Percentiles rank a stretch among this genome's conserved stretches.
Evolutionary conservation across 805 yeast genomes (phyloP).

Genomic region (Yarrowia sp.): DNA sequence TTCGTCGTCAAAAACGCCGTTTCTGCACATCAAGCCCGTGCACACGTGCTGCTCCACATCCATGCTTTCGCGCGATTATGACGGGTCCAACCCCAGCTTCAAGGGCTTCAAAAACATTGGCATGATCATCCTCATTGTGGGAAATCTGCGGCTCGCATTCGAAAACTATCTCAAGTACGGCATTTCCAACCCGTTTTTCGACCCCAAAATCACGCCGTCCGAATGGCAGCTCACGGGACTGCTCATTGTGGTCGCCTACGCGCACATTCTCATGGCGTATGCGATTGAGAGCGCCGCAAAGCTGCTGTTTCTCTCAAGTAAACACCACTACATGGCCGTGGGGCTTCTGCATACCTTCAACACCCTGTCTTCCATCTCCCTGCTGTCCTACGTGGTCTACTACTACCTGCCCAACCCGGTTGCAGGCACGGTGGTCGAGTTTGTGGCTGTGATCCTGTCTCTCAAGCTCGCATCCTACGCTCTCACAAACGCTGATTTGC

Average conservation of each 20-base stretch:
- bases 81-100: conserved; percentile 44
- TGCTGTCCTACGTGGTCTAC: conserved; percentile 50
- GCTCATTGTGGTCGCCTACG: conserved; percentile 47
- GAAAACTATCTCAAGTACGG: conserved; percentile 53
- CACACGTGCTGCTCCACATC: conserved; percentile 31
- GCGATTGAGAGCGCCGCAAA: conserved; percentile 50
- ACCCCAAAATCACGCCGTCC: conserved; percentile 44
- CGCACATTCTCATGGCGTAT: conserved; percentile 52
- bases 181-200: conserved; percentile 49
- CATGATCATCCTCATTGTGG: conserved; percentile 51
- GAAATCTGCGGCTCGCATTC: conserved; percentile 52
- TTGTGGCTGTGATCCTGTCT: conserved; percentile 53
- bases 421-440: conserved; percentile 55
- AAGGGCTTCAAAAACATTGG: conserved; percentile 54
- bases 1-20: conserved; percentile 15
- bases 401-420: conserved; percentile 52
- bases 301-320: conserved; percentile 41
- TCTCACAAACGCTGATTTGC: conserved; percentile 55
- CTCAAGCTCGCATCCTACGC: conserved; percentile 55
- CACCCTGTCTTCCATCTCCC: conserved; percentile 46
- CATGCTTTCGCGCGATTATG: conserved; percentile 37
- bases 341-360: conserved; percentile 49
- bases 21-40: conserved; percentile 33
- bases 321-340: conserved; percentile 47
- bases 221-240: conserved; percentile 41